Evolutionary conservation across 2,329 filamentous ascomycete species (phyloP), one percentile per base, ranked within the genome.

Genomic region (Cladophialophora immunda): DNA sequence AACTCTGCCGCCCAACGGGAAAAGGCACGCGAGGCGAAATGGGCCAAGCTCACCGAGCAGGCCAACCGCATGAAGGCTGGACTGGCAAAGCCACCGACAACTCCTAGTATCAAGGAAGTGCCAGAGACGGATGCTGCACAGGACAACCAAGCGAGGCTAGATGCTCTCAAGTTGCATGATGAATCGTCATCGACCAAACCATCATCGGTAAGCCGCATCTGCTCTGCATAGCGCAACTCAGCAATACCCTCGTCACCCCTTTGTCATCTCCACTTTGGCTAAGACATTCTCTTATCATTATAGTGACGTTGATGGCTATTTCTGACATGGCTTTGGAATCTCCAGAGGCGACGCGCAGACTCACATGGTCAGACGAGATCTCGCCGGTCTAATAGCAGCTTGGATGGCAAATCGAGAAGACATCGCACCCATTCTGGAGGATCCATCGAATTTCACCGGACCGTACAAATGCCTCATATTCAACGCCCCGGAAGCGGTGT

Each of bases 91-190:
- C 75, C 4, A 69, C 78, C 68, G 36, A 25, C 76, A 76, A 32
- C 74, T 72, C 8, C 76, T 76, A 4, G 73, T 76, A 52, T 75
- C 77, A 38, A 78, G 76, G 68, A 73, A 74, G 59, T 83, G 83
- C 71, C 96, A 72, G 93, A 97, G 74, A 85, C 90, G 41, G 93
- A 97, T 78, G 87, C 89, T 3, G 85, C 90, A 59, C 92, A 94
- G 73, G 92, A 95, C 74, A 94, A 90, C 77, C 90, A 93, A 79
- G 92, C 94, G 81, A 87, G 93, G 73, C 85, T 98, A 72, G 93
- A 97, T 80, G 94, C 93, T 60, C 84, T 98, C 73, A 93, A 95
- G 78, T 84, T 98, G 75, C 92, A 97, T 78, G 94, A 98, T 79
- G 92, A 89, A 65, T 78, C 81, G 38, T 72, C 76, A 58, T 68